Base-by-base conservation (phyloP, 768 basidiomycete species). In the Suillus bovinus region DNA sequence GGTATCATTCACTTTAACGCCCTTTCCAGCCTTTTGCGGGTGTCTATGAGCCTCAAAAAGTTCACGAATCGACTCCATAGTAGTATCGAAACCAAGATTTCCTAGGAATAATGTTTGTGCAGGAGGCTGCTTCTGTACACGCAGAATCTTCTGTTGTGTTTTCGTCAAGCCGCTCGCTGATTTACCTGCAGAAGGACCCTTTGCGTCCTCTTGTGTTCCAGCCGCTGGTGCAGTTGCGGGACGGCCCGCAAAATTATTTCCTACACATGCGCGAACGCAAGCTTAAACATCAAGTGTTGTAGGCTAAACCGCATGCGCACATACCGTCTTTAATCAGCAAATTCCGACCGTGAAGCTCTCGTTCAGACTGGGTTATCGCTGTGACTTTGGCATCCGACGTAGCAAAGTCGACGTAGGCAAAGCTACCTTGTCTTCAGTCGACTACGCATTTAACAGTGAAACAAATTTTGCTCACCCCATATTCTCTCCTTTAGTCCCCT, bases 331-430 rank as follows among this genome's bases (percentile, higher is more conserved):
- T 99, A 66, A 99, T 97, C 50, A 99, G 84, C 14, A 99, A 78
- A 62, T 87, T 88, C 65, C 97, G 82, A 7, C 96, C 96, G 33
- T 96, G 84, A 16, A 98, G 79, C 59, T 85, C 85, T 38, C 85
- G 80, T 74, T 99, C 97, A 5, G 94, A 93, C 47, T 90, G 78
- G 4, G 85, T 80, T 64, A 98, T 90, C 34, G 95, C 96, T 47
- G 82, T 77, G 4, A 69, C 71, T 71, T 96, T 92, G 14, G 84
- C 87, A 36, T 94, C 92, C 0, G 83, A 76, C 1, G 88, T 88
- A 3, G 86, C 82, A 72, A 99, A 97, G 77, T 99, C 96, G 62
- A 99, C 91, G 78, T 98, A 98, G 41, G 97, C 97, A 74, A 94
- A 99, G 42, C 96, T 98, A 62, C 17, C 58, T 39, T 29, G 16